These are phyloP conservation scores for Colletotrichum aenigma DNA, from an alignment of 2,329 filamentous ascomycete genomes.

Conservation along the genomic window DNA sequence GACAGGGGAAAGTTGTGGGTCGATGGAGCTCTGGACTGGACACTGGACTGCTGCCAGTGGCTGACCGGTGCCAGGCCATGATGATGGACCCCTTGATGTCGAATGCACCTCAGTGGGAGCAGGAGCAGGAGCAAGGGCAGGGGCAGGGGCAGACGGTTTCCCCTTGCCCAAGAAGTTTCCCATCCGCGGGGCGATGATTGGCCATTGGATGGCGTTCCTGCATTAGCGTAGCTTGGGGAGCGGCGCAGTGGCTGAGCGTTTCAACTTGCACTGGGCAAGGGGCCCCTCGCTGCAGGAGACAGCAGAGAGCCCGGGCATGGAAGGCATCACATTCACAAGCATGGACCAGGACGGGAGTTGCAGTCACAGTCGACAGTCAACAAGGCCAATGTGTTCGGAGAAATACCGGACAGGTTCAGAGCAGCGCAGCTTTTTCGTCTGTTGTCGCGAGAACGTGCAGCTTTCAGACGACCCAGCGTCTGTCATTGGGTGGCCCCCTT, in stretches of 20 bases:
- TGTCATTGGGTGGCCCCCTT: neutral
- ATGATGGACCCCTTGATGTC: neutral
- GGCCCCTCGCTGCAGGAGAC: neutral
- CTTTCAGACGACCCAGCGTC: neutral
- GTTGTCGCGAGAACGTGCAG: neutral
- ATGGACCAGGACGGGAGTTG: neutral
- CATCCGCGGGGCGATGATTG: neutral
- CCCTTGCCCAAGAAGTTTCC: constrained; percentile 10
- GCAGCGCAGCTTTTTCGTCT: neutral
- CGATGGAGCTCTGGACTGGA: neutral
- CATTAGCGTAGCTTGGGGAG: constrained; percentile 10
- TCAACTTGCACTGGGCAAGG: constrained; percentile 15
- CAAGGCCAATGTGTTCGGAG: neutral
- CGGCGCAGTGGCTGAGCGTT: constrained; percentile 22
- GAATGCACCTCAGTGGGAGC: neutral
- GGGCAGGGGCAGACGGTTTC: neutral
- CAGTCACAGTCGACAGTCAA: neutral
- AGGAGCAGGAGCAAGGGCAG: neutral
- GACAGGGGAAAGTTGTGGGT: constrained; percentile 1
- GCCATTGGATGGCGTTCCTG: constrained; percentile 13
- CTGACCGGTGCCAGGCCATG: neutral
- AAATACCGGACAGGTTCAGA: neutral
- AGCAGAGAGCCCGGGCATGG: neutral
- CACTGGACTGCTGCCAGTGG: neutral
- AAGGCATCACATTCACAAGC: neutral